Conservation (phyloP, 2,329 filamentous ascomycete species). For the Dothistroma pini region DNA sequence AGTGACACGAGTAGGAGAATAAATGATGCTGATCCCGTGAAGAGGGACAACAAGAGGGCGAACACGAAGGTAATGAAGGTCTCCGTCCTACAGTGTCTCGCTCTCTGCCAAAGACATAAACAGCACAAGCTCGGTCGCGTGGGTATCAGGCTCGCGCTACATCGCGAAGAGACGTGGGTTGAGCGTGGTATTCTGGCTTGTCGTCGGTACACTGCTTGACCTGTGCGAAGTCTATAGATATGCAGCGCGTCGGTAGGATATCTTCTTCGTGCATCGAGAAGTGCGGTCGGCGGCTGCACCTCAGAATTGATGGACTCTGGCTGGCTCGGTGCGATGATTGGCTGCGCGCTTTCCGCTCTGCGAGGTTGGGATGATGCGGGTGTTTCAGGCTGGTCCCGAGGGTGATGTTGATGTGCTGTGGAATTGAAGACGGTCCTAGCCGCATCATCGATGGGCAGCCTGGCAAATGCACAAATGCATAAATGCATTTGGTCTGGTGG, state of each 20-base stretch:
- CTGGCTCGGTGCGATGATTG: conserved; percentile 1
- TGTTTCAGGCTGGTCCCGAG: conserved; percentile 1
- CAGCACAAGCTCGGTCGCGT: background rate
- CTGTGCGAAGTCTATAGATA: conserved; percentile 25
- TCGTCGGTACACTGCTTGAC: conserved; percentile 5
- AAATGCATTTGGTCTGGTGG: too few species aligned
- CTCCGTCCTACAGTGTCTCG: conserved; percentile 3
- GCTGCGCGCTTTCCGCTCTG: background rate
- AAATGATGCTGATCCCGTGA: background rate
- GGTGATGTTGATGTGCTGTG: background rate
- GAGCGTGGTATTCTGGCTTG: background rate
- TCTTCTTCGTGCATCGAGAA: conserved; percentile 5
- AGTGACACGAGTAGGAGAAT: conserved; percentile 14
- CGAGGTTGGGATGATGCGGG: background rate
- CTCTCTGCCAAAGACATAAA: conserved; percentile 3
- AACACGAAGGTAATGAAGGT: conserved; percentile 5
- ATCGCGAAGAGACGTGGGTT: background rate
- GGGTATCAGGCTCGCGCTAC: background rate
- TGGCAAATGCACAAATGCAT: too few species aligned
- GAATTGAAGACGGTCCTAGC: background rate
- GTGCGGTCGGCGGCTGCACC: conserved; percentile 14
- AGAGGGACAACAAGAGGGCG: conserved; percentile 2
- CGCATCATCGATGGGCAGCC: background rate
- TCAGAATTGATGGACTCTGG: conserved; percentile 1
- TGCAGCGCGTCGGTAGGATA: conserved; percentile 23